These are phyloP conservation scores for Sclerotinia nivalis DNA, from an alignment of 2,329 filamentous ascomycete genomes.

Conservation along the genomic window DNA sequence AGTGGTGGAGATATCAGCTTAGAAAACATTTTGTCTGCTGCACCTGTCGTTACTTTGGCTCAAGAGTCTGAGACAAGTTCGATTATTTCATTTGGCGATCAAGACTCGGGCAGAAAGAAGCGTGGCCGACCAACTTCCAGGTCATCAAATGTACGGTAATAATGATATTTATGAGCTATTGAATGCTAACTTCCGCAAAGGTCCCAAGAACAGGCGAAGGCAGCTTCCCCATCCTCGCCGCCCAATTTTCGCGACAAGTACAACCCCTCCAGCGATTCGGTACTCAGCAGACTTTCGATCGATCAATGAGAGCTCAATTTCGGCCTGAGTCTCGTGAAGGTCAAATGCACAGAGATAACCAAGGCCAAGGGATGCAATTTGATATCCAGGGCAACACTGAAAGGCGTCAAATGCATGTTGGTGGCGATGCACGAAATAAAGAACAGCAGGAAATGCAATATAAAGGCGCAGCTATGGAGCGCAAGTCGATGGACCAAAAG, in stretches of 20 bases:
- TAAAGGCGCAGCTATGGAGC: constrained; percentile 8
- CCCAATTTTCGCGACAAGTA: neutral
- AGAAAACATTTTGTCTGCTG: neutral
- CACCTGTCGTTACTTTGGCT: neutral
- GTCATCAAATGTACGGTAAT: constrained; percentile 29
- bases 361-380: constrained; percentile 3
- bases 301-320: constrained; percentile 6
- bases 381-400: neutral
- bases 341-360: neutral
- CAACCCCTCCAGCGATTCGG: neutral
- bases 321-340: constrained; percentile 3
- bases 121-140: constrained; percentile 27
- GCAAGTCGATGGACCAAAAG: neutral
- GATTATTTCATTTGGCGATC: neutral
- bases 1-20: constrained; percentile 24
- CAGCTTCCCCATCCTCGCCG: constrained; percentile 26
- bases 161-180: constrained; percentile 10
- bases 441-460: constrained; percentile 17
- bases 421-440: constrained; percentile 3
- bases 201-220: constrained; percentile 31
- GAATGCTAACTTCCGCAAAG: constrained; percentile 17
- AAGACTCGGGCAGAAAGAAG: constrained; percentile 33
- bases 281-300: neutral
- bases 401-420: constrained; percentile 9
- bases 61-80: constrained; percentile 12